phyloP scores from a whole-genome alignment of 2,329 filamentous ascomycete genomes.

The Verticillium albo-atrum region DNA sequence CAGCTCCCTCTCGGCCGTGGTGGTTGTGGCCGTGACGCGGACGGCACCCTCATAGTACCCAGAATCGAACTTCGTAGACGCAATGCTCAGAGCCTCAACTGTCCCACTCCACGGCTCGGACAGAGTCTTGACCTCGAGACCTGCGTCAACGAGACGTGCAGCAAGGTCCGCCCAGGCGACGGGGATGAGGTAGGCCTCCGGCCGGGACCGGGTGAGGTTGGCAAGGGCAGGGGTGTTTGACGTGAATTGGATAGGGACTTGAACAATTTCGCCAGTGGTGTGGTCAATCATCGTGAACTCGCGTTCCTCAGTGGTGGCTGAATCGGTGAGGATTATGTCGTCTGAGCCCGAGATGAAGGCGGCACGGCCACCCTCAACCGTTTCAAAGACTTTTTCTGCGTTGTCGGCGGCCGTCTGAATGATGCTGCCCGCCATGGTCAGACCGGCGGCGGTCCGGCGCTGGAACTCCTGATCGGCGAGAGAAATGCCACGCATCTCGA shows the following conservation, averaged over 20 bases:
- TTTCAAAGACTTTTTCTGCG: constrained; percentile 11
- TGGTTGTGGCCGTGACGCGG: constrained; percentile 17
- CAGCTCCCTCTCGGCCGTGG: constrained; percentile 11
- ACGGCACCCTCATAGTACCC: constrained; percentile 18
- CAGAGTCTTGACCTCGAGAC: constrained; percentile 17
- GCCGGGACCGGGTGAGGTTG: constrained; percentile 19
- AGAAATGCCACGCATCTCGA: constrained; percentile 21
- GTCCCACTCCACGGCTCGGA: constrained; percentile 14
- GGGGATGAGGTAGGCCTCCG: constrained; percentile 22
- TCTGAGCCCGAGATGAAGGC: constrained; percentile 16
- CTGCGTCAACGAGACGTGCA: constrained; percentile 15
- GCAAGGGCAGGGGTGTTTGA: constrained; percentile 17
- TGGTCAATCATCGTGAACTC: constrained; percentile 21
- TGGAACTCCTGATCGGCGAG: constrained; percentile 26
- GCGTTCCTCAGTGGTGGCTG: constrained; percentile 11
- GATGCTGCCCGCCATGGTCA: constrained; percentile 18
- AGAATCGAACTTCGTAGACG: constrained; percentile 7
- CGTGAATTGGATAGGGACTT: constrained; percentile 16
- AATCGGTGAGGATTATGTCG: constrained; percentile 20
- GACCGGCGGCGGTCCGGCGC: constrained; percentile 20
- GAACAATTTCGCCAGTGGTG: constrained; percentile 16
- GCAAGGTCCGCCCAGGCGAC: constrained; percentile 18
- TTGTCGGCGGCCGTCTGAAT: constrained; percentile 19
- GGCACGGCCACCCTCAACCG: constrained; percentile 15
- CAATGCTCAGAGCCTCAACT: constrained; percentile 17